Conservation (phyloP, 148 eudicot genomes). For the Diospyros kaki region DNA sequence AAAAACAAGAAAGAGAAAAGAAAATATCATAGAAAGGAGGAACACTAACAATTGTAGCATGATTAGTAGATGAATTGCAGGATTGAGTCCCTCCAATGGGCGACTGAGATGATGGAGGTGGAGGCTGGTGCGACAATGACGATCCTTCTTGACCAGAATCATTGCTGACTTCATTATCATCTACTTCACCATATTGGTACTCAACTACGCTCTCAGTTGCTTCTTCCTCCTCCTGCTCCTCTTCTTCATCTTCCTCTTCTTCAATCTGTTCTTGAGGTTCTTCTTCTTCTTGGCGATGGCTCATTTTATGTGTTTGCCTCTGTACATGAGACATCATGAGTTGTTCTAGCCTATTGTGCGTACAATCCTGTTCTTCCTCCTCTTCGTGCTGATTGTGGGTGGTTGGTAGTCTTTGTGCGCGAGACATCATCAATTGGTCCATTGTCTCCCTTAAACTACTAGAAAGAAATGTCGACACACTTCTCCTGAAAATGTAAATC, state of each 20-base stretch:
- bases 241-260: constrained; percentile 12
- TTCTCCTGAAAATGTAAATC: constrained; percentile 38
- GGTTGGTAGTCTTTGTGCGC: constrained; percentile 35
- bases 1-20: background rate
- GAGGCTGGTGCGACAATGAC: constrained; percentile 26
- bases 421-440: constrained; percentile 57
- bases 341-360: constrained; percentile 7
- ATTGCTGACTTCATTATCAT: constrained; percentile 30
- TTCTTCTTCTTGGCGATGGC: constrained; percentile 6
- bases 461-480: constrained; percentile 63
- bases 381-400: background rate
- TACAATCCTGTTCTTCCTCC: constrained; percentile 11
- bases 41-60: constrained; percentile 3
- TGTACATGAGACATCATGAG: background rate
- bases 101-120: constrained; percentile 18
- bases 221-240: constrained; percentile 21
- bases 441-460: constrained; percentile 60
- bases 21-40: background rate
- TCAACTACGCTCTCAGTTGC: constrained; percentile 16
- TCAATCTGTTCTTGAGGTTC: background rate
- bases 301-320: constrained; percentile 17
- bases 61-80: background rate
- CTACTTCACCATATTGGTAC: constrained; percentile 27
- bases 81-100: constrained; percentile 10
- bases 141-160: constrained; percentile 30